Percentiles rank a stretch among this genome's conserved stretches.
Conservation (phyloP, 1,284 basidiomycete species). For the Melanopsichium pennsylvanicum region DNA sequence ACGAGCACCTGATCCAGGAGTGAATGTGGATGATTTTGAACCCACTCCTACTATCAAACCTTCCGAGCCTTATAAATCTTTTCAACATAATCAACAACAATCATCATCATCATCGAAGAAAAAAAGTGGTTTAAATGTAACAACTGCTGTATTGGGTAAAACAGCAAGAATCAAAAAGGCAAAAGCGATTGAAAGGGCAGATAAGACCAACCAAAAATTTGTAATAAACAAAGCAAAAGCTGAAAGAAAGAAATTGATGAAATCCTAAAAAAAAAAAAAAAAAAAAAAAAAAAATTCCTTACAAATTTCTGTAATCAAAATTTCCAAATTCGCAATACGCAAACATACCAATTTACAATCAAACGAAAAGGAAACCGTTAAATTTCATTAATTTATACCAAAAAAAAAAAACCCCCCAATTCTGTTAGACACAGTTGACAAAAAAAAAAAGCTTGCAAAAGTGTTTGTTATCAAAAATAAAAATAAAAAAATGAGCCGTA, state of each 20-base stretch:
- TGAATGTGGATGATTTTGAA: constrained; percentile 33
- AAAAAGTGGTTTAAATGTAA: not conserved
- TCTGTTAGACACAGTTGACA: too few relatives aligned
- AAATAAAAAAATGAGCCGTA: too few relatives aligned
- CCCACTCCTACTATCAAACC: constrained; percentile 6
- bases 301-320: too few relatives aligned
- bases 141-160: constrained; percentile 6
- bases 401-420: too few relatives aligned
- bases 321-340: too few relatives aligned
- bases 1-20: constrained; percentile 27
- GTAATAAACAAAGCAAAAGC: constrained; percentile 24
- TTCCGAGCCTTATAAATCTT: constrained; percentile 22
- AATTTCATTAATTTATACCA: too few relatives aligned
- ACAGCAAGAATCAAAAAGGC: constrained; percentile 29
- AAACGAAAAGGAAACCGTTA: too few relatives aligned
- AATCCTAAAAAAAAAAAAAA: constrained; percentile 20
- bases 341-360: too few relatives aligned
- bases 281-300: too few relatives aligned
- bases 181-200: constrained; percentile 44
- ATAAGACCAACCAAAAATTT: constrained; percentile 38
- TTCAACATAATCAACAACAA: constrained; percentile 23
- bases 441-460: too few relatives aligned
- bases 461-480: too few relatives aligned
- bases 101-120: constrained; percentile 4
- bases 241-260: constrained; percentile 41